These are phyloP conservation scores for Phytopythium sindhum DNA, from an alignment of 352 stramenopile genomes.

Conservation along the genomic window DNA sequence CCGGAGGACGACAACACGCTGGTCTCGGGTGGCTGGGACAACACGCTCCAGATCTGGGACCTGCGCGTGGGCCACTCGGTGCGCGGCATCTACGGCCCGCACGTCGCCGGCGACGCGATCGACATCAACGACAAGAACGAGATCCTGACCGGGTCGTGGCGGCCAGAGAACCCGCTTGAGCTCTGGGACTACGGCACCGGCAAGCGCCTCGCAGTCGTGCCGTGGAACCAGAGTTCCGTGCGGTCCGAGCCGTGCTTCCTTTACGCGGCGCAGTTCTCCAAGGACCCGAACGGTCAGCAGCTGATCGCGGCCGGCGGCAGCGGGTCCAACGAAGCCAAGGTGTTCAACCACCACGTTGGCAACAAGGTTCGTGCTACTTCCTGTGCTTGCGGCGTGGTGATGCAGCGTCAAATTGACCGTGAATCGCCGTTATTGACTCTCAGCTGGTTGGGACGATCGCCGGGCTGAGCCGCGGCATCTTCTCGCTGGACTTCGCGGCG, in stretches of 20 bases:
- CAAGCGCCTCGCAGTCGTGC: conserved; percentile 67
- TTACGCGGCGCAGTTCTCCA: conserved; percentile 88
- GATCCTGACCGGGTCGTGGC: conserved; percentile 90
- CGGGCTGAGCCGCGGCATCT: conserved; percentile 78
- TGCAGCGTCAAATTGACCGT: no score
- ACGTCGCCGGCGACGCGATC: conserved; percentile 78
- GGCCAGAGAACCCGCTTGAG: conserved; percentile 87
- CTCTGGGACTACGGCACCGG: conserved; percentile 89
- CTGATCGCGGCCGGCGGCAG: conserved; percentile 86
- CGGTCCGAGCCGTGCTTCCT: conserved; percentile 80
- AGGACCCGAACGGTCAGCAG: conserved; percentile 44
- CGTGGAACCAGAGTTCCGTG: conserved; percentile 85
- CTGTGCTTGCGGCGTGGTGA: not conserved
- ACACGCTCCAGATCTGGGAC: conserved; percentile 93
- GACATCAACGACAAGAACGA: conserved; percentile 71
- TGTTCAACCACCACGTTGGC: conserved; percentile 76
- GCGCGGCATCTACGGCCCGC: conserved; percentile 88
- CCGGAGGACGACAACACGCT: conserved; percentile 79
- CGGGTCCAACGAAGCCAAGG: conserved; percentile 88
- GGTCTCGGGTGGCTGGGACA: conserved; percentile 90
- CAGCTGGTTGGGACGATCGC: conserved; percentile 81
- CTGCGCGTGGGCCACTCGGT: conserved; percentile 82
- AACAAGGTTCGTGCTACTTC: conserved; percentile 34
- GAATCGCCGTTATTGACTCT: not conserved
- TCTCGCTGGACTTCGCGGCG: conserved; percentile 80